Evolutionary conservation across 495 filamentous ascomycete genomes (phyloP).

Genomic region (Delitschia confertaspora): DNA sequence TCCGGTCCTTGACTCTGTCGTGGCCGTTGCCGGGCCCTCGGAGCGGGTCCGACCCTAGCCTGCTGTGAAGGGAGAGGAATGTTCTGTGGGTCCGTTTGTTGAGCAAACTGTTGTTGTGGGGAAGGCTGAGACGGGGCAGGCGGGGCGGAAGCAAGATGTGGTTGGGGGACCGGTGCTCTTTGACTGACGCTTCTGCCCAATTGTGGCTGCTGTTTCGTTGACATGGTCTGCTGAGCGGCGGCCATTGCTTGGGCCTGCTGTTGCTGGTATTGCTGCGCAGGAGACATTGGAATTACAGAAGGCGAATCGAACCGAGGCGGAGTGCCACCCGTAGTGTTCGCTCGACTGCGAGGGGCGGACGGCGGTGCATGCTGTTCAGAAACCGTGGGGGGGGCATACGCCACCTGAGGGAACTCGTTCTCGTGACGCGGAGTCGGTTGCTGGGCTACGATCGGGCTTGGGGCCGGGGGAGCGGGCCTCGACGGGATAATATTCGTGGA

Average conservation of each 20-base stretch:
- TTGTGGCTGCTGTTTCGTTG: constrained; percentile 16
- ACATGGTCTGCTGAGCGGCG: constrained; percentile 60
- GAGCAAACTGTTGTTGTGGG: constrained; percentile 49
- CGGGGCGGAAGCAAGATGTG: constrained; percentile 27
- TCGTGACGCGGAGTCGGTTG: constrained; percentile 21
- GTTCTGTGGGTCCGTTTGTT: constrained; percentile 47
- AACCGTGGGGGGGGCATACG: constrained; percentile 32
- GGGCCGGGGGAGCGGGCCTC: constrained; percentile 37
- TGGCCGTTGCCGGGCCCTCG: constrained; percentile 65
- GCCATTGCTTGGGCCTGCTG: constrained; percentile 75
- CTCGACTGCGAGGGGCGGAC: constrained; percentile 39
- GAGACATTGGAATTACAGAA: constrained; percentile 29
- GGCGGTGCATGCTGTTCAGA: constrained; percentile 36
- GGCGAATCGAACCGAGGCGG: constrained; percentile 25
- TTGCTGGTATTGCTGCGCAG: constrained; percentile 61
- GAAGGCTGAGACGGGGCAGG: constrained; percentile 40
- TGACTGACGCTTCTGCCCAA: constrained; percentile 60
- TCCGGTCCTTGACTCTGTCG: constrained; percentile 70
- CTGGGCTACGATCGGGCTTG: constrained; percentile 21
- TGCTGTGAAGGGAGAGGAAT: constrained; percentile 44
- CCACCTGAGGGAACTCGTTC: constrained; percentile 29
- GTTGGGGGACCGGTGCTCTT: constrained; percentile 34
- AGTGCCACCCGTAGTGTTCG: constrained; percentile 33
- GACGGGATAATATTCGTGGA: constrained; percentile 35
- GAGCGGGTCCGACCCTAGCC: constrained; percentile 42